Evolutionary conservation across 2,329 filamentous ascomycete species (phyloP).

Genomic region (Rhynchosporium agropyri): DNA sequence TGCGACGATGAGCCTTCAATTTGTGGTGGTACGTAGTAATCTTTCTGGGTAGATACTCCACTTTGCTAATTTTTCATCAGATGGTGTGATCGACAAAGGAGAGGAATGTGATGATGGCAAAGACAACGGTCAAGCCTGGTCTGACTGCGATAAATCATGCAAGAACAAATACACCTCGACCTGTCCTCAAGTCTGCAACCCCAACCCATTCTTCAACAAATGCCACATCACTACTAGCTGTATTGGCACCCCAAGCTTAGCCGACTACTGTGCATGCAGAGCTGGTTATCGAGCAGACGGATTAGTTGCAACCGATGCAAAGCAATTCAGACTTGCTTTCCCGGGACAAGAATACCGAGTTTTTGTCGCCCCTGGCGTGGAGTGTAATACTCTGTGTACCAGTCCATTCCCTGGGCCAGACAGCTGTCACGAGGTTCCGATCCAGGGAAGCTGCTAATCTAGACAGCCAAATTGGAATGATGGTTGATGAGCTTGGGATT

Average conservation of each 20-base stretch:
- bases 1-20: slow-evolving; percentile 1
- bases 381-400: slow-evolving; percentile 24
- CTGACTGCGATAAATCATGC: slow-evolving; percentile 17
- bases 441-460: slow-evolving; percentile 18
- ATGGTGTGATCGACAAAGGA: slow-evolving; percentile 1
- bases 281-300: slow-evolving; percentile 25
- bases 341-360: slow-evolving; percentile 26
- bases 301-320: slow-evolving; percentile 18
- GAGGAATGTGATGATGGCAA: slow-evolving; percentile 22
- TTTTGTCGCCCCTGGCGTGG: slow-evolving; percentile 24
- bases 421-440: slow-evolving; percentile 22
- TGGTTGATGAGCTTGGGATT: neutral
- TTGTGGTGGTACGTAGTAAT: slow-evolving; percentile 13
- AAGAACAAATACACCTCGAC: slow-evolving; percentile 14
- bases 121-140: slow-evolving; percentile 18
- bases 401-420: slow-evolving; percentile 24
- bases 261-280: slow-evolving; percentile 25
- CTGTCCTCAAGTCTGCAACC: slow-evolving; percentile 23
- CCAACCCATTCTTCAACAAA: slow-evolving; percentile 23
- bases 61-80: neutral
- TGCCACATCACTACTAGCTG: slow-evolving; percentile 25
- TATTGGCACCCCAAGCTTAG: slow-evolving; percentile 18
- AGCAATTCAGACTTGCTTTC: slow-evolving; percentile 26
- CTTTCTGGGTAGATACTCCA: too few relatives aligned
- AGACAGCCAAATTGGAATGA: neutral